A percentile compares a stretch with the other conserved stretches of the same genome.
phyloP scores from a whole-genome alignment of 1,284 basidiomycete genomes.

The Pholiota adiposa region DNA sequence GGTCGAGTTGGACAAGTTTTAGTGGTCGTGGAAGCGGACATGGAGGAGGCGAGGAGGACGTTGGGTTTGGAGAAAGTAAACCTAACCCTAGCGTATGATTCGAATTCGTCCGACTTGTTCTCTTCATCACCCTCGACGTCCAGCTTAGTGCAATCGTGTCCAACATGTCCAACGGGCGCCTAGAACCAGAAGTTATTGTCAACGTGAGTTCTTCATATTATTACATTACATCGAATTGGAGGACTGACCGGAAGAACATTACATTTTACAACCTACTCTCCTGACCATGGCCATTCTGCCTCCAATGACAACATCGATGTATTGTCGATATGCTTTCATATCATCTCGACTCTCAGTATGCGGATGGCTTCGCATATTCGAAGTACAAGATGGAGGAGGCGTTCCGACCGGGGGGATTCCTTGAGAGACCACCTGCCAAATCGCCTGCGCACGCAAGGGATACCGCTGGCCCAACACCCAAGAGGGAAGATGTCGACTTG shows the following conservation, averaged over 20 bases:
- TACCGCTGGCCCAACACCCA: constrained; percentile 41
- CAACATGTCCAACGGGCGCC: constrained; percentile 57
- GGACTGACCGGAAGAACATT: not conserved
- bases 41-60: no score
- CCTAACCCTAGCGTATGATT: no score
- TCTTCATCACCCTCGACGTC: not conserved
- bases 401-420: constrained; percentile 54
- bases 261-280: not conserved
- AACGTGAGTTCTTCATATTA: constrained; percentile 48
- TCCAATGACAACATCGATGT: not conserved
- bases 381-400: constrained; percentile 70
- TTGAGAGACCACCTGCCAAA: constrained; percentile 57
- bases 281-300: not conserved
- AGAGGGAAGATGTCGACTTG: constrained; percentile 66
- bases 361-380: constrained; percentile 67
- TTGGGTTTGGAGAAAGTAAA: no score
- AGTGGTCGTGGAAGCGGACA: no score
- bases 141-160: constrained; percentile 25
- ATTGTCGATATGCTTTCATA: not conserved
- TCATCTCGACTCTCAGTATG: constrained; percentile 45
- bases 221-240: not conserved
- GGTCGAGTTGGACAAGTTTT: no score
- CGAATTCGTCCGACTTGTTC: no score
- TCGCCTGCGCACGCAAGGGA: constrained; percentile 30
- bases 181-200: constrained; percentile 70